Evolutionary conservation across 2,329 filamentous ascomycete species (phyloP).

Genomic region (Zasmidium angulare): DNA sequence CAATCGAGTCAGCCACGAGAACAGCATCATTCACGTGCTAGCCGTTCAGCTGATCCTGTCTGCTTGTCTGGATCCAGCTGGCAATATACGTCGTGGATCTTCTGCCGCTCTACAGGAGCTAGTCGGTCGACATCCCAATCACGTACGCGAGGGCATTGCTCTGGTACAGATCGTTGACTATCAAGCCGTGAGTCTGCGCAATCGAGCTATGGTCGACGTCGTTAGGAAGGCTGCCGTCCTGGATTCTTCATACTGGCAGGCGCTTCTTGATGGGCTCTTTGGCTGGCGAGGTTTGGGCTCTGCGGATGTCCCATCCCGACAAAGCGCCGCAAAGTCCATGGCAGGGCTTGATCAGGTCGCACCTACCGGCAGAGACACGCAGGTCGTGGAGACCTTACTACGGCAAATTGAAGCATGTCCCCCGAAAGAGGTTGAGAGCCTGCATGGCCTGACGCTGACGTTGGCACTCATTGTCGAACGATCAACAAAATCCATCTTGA

Average conservation of each 20-base stretch:
- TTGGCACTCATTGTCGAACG: conserved; percentile 9
- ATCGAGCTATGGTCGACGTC: conserved; percentile 77
- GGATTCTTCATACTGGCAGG: conserved; percentile 62
- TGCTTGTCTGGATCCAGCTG: conserved; percentile 82
- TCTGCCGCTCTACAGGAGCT: conserved; percentile 94
- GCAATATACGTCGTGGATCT: conserved; percentile 88
- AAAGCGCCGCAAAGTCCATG: conserved; percentile 69
- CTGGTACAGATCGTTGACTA: conserved; percentile 92
- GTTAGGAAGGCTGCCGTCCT: conserved; percentile 68
- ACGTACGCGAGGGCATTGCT: conserved; percentile 74
- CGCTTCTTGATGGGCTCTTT: conserved; percentile 68
- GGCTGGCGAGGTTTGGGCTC: conserved; percentile 89
- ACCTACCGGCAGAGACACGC: conserved; percentile 19
- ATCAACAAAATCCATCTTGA: not conserved
- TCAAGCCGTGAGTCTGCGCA: conserved; percentile 84
- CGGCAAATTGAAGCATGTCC: conserved; percentile 47
- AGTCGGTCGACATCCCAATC: conserved; percentile 88
- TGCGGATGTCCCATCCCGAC: conserved; percentile 69
- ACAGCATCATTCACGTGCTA: conserved; percentile 59
- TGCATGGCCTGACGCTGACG: conserved; percentile 22
- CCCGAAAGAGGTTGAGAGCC: conserved; percentile 17
- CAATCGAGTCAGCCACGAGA: not conserved
- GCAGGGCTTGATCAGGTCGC: conserved; percentile 51
- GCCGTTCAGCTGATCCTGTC: conserved; percentile 78
- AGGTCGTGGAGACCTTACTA: conserved; percentile 46